Percentiles rank a stretch among this genome's conserved stretches.
Evolutionary conservation across 768 basidiomycete genomes (phyloP).

Genomic region (Tylopilus intermedius): DNA sequence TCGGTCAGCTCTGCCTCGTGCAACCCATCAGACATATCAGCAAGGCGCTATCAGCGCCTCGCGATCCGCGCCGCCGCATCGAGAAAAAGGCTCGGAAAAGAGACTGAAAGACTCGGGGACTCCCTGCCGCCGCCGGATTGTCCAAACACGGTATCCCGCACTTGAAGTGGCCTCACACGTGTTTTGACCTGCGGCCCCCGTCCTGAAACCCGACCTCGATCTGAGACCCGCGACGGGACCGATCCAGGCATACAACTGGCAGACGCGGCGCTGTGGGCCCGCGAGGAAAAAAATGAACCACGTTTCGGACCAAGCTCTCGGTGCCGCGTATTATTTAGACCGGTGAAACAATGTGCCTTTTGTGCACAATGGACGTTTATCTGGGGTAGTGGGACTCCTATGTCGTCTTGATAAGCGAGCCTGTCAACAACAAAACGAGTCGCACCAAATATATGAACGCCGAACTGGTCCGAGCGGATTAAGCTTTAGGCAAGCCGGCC

Average conservation of each 20-base stretch:
- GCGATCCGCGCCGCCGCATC: too few relatives aligned
- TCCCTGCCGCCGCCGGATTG: too few relatives aligned
- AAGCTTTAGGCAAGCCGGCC: background rate
- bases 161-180: background rate
- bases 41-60: too few relatives aligned
- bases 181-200: background rate
- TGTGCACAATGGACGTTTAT: background rate
- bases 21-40: too few relatives aligned
- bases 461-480: background rate
- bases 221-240: conserved; percentile 1
- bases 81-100: too few relatives aligned
- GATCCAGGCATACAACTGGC: too few relatives aligned
- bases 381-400: background rate
- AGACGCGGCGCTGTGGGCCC: background rate
- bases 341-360: background rate
- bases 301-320: background rate
- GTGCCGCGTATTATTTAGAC: background rate
- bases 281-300: background rate
- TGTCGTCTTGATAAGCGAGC: background rate
- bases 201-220: background rate
- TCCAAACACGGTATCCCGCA: too few relatives aligned
- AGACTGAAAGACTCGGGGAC: too few relatives aligned
- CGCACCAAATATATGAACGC: background rate
- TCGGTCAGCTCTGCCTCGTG: too few relatives aligned
- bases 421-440: background rate